phyloP scores from a whole-genome alignment of 1,284 basidiomycete species.

The Microbotryum silenes-acaulis region DNA sequence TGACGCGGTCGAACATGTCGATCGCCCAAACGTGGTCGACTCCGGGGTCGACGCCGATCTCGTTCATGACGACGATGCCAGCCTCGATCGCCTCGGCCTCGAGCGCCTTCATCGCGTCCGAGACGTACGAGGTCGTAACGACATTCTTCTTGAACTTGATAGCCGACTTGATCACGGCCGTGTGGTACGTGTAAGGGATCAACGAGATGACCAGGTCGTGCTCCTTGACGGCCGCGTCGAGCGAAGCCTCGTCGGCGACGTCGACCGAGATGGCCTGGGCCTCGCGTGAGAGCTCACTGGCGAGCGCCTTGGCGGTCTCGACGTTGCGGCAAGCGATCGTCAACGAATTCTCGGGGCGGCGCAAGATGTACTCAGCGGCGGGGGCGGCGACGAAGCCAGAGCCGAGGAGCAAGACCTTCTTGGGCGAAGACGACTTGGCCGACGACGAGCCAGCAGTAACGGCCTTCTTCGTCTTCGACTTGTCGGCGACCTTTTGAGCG shows the following conservation, averaged over 20 bases:
- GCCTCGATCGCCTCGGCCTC: constrained; percentile 76
- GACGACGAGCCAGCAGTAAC: constrained; percentile 28
- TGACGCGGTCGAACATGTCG: constrained; percentile 92
- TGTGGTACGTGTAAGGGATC: constrained; percentile 92
- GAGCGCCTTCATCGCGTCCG: constrained; percentile 79
- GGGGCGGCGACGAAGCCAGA: constrained; percentile 92
- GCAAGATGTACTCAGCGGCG: constrained; percentile 84
- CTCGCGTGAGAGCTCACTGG: constrained; percentile 59
- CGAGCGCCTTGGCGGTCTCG: constrained; percentile 61
- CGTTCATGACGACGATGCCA: constrained; percentile 93
- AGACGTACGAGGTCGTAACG: constrained; percentile 92
- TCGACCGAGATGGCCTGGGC: constrained; percentile 69
- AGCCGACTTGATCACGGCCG: constrained; percentile 84
- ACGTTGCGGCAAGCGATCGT: constrained; percentile 88
- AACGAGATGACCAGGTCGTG: constrained; percentile 93
- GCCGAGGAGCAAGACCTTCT: constrained; percentile 84
- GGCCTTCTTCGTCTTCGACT: constrained; percentile 60
- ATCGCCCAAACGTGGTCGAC: constrained; percentile 86
- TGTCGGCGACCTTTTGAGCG: constrained; percentile 50
- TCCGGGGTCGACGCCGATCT: constrained; percentile 94
- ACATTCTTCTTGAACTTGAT: constrained; percentile 92
- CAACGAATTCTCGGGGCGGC: constrained; percentile 71
- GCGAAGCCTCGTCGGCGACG: constrained; percentile 61
- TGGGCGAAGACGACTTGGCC: constrained; percentile 35
- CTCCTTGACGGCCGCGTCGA: constrained; percentile 71